A percentile compares a stretch with the other conserved stretches of the same genome.
Evolutionary conservation across 2,329 filamentous ascomycete species (phyloP).

Genomic region (Botrytis tulipae): DNA sequence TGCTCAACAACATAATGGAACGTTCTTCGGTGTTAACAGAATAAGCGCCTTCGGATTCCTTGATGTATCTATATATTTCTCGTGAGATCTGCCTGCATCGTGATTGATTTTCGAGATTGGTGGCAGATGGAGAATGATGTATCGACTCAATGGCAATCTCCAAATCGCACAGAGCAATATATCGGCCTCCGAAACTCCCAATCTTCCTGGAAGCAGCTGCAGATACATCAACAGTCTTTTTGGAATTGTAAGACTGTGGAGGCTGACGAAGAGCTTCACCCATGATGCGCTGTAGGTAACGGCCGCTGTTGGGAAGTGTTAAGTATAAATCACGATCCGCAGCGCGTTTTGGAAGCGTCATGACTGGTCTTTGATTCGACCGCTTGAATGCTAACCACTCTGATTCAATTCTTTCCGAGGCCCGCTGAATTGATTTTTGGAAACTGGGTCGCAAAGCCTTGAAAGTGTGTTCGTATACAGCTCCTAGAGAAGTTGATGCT

Average conservation of each 20-base stretch:
- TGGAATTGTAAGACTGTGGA: neutral
- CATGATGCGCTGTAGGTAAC: slow-evolving; percentile 35
- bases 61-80: slow-evolving; percentile 42
- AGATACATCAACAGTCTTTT: slow-evolving; percentile 7
- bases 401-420: neutral
- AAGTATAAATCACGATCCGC: slow-evolving; percentile 39
- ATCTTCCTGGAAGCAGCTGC: slow-evolving; percentile 7
- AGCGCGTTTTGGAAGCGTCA: slow-evolving; percentile 43
- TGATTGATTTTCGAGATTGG: slow-evolving; percentile 14
- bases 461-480: slow-evolving; percentile 38
- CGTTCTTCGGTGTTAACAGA: slow-evolving; percentile 47
- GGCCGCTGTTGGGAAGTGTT: slow-evolving; percentile 43
- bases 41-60: slow-evolving; percentile 41
- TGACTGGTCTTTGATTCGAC: slow-evolving; percentile 42
- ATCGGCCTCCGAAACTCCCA: slow-evolving; percentile 29
- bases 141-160: slow-evolving; percentile 26
- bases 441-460: slow-evolving; percentile 34
- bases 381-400: slow-evolving; percentile 46
- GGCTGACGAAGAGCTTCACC: neutral
- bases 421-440: slow-evolving; percentile 30
- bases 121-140: slow-evolving; percentile 1
- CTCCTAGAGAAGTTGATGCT: slow-evolving; percentile 8
- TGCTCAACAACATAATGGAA: slow-evolving; percentile 51
- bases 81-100: slow-evolving; percentile 38
- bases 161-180: slow-evolving; percentile 30